Base-by-base conservation (phyloP, 306 rosid genomes). In the Quercus dentata region DNA sequence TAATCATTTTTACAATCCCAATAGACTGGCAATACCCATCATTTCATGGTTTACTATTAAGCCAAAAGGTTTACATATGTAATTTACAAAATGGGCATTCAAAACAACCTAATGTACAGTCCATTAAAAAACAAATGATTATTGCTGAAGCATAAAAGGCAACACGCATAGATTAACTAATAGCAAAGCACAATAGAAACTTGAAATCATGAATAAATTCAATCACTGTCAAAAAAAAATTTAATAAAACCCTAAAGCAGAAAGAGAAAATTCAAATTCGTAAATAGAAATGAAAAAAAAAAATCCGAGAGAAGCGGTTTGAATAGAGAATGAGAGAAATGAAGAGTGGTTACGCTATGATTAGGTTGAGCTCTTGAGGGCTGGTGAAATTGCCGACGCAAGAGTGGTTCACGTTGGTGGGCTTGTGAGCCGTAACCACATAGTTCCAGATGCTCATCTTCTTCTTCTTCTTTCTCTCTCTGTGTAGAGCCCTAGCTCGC, bases 381-480 rank as follows among this genome's bases (percentile, higher is more conserved):
- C 88, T 78, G 64, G 99, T 95, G 91, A 95, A 95, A 84, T 95
- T 95, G 86, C 99, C 99, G 71, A 95, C 99, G 83, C 99, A 93
- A 4, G 99, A 95, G 74, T 95, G 97, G 25, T 94, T 93, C 75
- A 89, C 98, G 87, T 90, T 93, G 80, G 99, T 93, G 57, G 99
- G 99, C 78, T 91, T 95, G 85, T 95, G 99, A 75, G 99, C 99
- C 14, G 99, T 95, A 5, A 95, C 99, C 6, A 90, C 99, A 69
- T 95, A 93, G 93, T 95, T 95, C 99, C 99, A 95, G 78, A 87
- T 83, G 59, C 99, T 95, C 99, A 94, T 94, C 89, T 49, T 49
- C 17, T 11, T 49, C 49, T 38, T 86, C 64, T 61, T 86, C 59
- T 56, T 41, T 28, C 11, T 28, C 78, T 33, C 68, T 2, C 20